Conservation (phyloP, 2,329 filamentous ascomycete genomes). For the Neopestalotiopsis sp. region DNA sequence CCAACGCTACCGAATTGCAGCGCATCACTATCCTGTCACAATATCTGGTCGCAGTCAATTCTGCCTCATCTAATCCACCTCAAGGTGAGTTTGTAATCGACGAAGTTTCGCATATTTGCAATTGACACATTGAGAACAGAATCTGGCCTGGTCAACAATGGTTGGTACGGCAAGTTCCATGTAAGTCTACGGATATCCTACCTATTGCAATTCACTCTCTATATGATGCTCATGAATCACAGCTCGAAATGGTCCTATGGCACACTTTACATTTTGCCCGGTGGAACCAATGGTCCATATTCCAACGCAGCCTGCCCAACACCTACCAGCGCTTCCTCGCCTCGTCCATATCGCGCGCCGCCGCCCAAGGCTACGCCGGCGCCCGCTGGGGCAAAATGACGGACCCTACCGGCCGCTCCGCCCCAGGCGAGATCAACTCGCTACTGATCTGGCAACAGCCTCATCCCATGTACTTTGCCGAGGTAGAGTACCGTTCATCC, state of each 20-base stretch:
- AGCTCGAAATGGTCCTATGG: conserved; percentile 61
- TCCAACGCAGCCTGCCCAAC: conserved; percentile 49
- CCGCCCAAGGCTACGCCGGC: conserved; percentile 47
- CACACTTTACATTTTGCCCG: conserved; percentile 56
- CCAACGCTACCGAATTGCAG: conserved; percentile 54
- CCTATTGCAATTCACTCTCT: no score
- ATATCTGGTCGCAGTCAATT: conserved; percentile 59
- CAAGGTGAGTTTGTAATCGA: conserved; percentile 42
- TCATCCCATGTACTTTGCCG: conserved; percentile 65
- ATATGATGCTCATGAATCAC: background rate
- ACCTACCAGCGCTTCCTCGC: conserved; percentile 54
- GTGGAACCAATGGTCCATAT: conserved; percentile 52
- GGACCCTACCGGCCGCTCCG: conserved; percentile 58
- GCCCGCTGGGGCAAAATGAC: conserved; percentile 61
- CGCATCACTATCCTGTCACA: conserved; percentile 58
- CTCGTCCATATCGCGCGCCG: conserved; percentile 43
- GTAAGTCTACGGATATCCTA: conserved; percentile 28
- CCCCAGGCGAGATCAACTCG: conserved; percentile 66
- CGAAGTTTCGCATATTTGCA: background rate
- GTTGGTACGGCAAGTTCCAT: conserved; percentile 64
- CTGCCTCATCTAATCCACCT: conserved; percentile 52
- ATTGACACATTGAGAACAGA: conserved; percentile 22
- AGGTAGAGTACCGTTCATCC: conserved; percentile 56
- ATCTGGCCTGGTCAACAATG: conserved; percentile 53
- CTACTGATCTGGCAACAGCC: conserved; percentile 69